Evolutionary conservation across 805 yeast genomes (phyloP), one percentile per base, ranked within the genome.

Genomic region (Yamadazyma phyllophila): DNA sequence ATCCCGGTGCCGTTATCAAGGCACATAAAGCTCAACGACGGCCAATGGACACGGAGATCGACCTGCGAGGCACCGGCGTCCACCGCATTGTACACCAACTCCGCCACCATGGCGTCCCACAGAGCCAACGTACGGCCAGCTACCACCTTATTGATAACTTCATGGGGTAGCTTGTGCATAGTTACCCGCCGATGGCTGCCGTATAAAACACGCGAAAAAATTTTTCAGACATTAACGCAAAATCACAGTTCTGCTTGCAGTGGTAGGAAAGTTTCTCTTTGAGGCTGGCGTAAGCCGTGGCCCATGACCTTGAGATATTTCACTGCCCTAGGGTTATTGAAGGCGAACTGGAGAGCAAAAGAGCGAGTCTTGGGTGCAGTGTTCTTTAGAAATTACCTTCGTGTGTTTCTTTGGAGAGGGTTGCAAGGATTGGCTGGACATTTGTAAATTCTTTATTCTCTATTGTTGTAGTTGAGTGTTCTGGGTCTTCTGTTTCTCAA

Each of bases 1-100:
- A 91, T 78, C 0, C 97, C 97, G 2, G 15, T 24, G 0, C 97
- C 97, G 60, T 91, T 71, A 61, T 91, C 97, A 1, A 50, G 49
- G 0, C 88, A 82, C 4, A 53, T 51, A 10, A 74, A 54, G 16
- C 65, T 56, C 6, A 75, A 52, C 1, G 64, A 53, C 0, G 55
- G 42, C 3, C 66, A 53, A 47, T 74, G 74, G 2, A 68, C 26
- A 7, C 55, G 46, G 2, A 81, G 63, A 2, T 50, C 26, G 5
- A 80, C 57, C 2, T 49, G 44, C 1, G 62, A 53, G 0, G 88
- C 80, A 0, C 64, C 61, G 0, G 85, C 75, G 55, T 83, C 88
- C 0, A 81, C 53, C 35, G 82, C 65, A 54, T 83, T 83, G 45
- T 77, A 77, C 2, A 82, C 41, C 10, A 82, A 55, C 51, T 80